These are phyloP conservation scores for Exophiala xenobiotica DNA, from an alignment of 2,329 filamentous ascomycete species.

Conservation along the genomic window DNA sequence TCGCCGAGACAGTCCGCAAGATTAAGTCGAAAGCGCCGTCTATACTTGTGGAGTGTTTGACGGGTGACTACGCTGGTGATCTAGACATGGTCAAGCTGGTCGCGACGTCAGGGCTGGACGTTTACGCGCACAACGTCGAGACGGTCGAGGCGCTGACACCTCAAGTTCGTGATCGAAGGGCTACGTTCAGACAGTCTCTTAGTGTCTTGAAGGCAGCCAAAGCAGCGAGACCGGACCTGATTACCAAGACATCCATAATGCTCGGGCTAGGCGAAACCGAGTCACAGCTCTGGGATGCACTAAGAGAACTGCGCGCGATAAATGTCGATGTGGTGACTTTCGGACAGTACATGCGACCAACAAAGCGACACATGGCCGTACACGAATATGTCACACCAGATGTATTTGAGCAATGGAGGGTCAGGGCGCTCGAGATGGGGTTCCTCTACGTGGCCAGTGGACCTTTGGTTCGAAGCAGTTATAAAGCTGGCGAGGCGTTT, in stretches of 20 bases:
- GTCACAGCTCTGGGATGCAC: constrained; percentile 74
- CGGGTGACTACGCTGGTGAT: constrained; percentile 84
- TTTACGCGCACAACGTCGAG: constrained; percentile 97
- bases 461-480: constrained; percentile 87
- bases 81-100: constrained; percentile 83
- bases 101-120: constrained; percentile 83
- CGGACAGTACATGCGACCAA: constrained; percentile 99
- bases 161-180: constrained; percentile 82
- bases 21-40: constrained; percentile 73
- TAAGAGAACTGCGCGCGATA: constrained; percentile 74
- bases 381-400: constrained; percentile 92
- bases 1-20: constrained; percentile 88
- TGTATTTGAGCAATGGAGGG: constrained; percentile 86
- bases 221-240: constrained; percentile 69
- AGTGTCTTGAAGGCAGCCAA: constrained; percentile 80
- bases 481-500: constrained; percentile 97
- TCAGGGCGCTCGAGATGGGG: constrained; percentile 87
- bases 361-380: constrained; percentile 95
- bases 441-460: constrained; percentile 96
- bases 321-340: constrained; percentile 95
- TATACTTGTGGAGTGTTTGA: constrained; percentile 48
- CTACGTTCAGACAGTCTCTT: constrained; percentile 83
- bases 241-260: constrained; percentile 99
- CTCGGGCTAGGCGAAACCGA: constrained; percentile 91
- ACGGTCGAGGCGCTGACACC: constrained; percentile 89